Evolutionary conservation across 768 basidiomycete genomes (phyloP), one percentile per base, ranked within the genome.

Genomic region (Mycena metata): DNA sequence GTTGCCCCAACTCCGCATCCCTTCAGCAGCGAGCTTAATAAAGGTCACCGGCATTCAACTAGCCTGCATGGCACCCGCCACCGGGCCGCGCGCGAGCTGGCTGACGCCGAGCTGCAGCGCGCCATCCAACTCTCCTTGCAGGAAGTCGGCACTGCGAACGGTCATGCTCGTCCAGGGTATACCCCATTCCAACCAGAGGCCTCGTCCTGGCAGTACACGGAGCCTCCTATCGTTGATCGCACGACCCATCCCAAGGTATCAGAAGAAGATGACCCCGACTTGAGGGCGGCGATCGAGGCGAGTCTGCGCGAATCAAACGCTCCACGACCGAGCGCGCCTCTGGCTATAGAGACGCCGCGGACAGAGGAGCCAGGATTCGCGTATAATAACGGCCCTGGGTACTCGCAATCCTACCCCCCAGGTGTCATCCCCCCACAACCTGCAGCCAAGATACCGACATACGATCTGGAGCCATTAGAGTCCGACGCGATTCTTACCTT

Each of bases 211-310:
- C 86, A 87, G 50, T 83, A 84, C 24, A 90, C 90, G 1, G 90
- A 93, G 76, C 92, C 91, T 8, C 95, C 92, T 12, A 83, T 93
- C 47, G 87, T 91, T 64, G 89, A 89, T 74, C 81, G 83, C 51
- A 80, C 77, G 62, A 85, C 84, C 58, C 86, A 85, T 17, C 79
- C 84, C 17, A 75, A 80, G 35, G 35, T 66, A 4, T 89, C 84
- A 13, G 92, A 95, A 13, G 96, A 97, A 36, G 93, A 97, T 4
- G 97, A 99, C 78, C 93, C 93, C 13, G 96, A 99, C 65, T 83
- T 99, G 21, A 88, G 85, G 66, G 94, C 97, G 21, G 98, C 98
- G 0, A 99, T 99, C 57, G 96, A 98, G 76, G 98, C 98, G 0
- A 95, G 93, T 76, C 79, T 99, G 69, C 85, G 90, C n/a, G 98